These are phyloP conservation scores for Hippophae gyantsensis DNA, from an alignment of 306 rosid genomes.

Conservation along the genomic window DNA sequence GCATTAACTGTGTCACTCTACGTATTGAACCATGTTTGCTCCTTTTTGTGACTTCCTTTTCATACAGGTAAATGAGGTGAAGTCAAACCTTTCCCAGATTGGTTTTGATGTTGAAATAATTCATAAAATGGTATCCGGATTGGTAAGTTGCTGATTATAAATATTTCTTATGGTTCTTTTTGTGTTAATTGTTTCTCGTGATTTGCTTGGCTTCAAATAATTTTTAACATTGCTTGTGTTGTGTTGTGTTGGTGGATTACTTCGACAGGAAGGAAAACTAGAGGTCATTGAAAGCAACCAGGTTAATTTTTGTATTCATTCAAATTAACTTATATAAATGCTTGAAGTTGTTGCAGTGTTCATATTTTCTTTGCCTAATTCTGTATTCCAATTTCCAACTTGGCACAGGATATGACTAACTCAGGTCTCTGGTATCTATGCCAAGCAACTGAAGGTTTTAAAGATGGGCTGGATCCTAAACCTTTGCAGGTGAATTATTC, in stretches of 20 bases:
- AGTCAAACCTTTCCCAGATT: constrained; percentile 64
- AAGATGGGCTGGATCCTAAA: constrained; percentile 24
- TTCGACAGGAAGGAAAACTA: constrained; percentile 37
- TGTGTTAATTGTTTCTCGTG: not conserved
- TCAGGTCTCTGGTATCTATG: constrained; percentile 46
- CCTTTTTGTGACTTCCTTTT: not conserved
- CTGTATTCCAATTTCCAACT: not conserved
- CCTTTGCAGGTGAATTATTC: constrained; percentile 24
- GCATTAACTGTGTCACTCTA: constrained; percentile 5
- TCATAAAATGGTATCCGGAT: constrained; percentile 38
- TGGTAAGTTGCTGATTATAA: constrained; percentile 27
- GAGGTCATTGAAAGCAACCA: constrained; percentile 44
- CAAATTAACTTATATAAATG: not conserved
- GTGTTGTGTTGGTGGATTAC: constrained; percentile 7
- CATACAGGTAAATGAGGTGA: constrained; percentile 57
- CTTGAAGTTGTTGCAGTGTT: not conserved
- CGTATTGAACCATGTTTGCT: not conserved
- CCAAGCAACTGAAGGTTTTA: constrained; percentile 32
- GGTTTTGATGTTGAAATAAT: constrained; percentile 42
- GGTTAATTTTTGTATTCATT: constrained; percentile 19
- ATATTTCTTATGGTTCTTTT: not conserved
- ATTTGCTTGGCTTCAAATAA: not conserved
- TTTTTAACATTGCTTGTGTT: not conserved
- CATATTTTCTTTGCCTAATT: not conserved
- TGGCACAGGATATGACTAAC: constrained; percentile 33